phyloP scores from a whole-genome alignment of 2,329 filamentous ascomycete species.

The Stachybotrys chartarum region DNA sequence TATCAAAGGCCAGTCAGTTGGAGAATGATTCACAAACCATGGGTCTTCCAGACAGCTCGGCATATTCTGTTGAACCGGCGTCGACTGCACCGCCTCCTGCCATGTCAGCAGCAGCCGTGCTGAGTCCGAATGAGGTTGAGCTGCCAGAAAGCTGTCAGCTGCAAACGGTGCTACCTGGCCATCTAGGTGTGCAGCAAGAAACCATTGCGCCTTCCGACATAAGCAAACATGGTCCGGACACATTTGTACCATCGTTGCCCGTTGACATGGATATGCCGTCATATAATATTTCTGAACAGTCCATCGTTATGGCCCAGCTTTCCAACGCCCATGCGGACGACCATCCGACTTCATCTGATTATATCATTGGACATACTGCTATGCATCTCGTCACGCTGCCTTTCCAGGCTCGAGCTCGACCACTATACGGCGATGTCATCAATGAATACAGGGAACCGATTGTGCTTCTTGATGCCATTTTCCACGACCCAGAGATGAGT shows the following conservation, averaged over 20 bases:
- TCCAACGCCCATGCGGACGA: conserved; percentile 13
- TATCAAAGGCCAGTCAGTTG: too few relatives aligned
- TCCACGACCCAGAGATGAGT: conserved; percentile 19
- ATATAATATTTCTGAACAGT: conserved; percentile 3
- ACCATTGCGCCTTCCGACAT: conserved; percentile 33
- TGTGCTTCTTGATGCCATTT: conserved; percentile 35
- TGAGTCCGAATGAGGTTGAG: too few relatives aligned
- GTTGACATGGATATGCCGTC: not conserved
- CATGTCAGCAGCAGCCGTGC: too few relatives aligned
- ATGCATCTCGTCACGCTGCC: conserved; percentile 51
- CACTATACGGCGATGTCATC: conserved; percentile 44
- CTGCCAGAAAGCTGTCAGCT: too few relatives aligned
- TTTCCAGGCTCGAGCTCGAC: conserved; percentile 44
- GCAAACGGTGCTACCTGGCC: not conserved
- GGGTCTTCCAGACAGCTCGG: too few relatives aligned
- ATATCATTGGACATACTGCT: conserved; percentile 3
- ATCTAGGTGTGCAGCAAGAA: conserved; percentile 13
- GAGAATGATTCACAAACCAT: too few relatives aligned
- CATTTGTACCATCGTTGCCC: conserved; percentile 12
- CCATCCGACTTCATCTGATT: conserved; percentile 10
- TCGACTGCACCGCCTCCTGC: too few relatives aligned
- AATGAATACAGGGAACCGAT: conserved; percentile 34
- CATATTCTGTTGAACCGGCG: too few relatives aligned
- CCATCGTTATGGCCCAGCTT: conserved; percentile 17
- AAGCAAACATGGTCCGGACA: conserved; percentile 17